phyloP scores from a whole-genome alignment of 1,284 basidiomycete species.

The Ustilago trichophora region DNA sequence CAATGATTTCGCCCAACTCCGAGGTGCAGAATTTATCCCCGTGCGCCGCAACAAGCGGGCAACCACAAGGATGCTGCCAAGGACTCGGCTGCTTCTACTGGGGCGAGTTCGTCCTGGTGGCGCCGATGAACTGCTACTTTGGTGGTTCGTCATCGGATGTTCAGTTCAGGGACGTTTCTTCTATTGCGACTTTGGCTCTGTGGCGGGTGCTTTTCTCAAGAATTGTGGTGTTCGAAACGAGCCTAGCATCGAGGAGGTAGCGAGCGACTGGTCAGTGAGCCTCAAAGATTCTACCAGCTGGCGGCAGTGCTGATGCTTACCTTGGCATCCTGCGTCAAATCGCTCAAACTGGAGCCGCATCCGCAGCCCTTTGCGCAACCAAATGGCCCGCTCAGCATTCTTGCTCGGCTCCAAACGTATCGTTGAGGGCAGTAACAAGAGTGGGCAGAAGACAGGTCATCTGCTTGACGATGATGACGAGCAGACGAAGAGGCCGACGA shows the following conservation, averaged over 20 bases:
- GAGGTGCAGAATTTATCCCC: slow-evolving; percentile 53
- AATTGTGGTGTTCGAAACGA: slow-evolving; percentile 88
- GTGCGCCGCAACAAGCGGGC: slow-evolving; percentile 27
- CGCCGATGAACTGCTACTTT: slow-evolving; percentile 73
- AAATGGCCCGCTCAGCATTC: slow-evolving; percentile 78
- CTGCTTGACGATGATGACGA: slow-evolving; percentile 43
- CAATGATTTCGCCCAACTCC: slow-evolving; percentile 43
- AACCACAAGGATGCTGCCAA: neutral
- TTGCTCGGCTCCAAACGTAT: slow-evolving; percentile 77
- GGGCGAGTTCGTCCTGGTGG: slow-evolving; percentile 37
- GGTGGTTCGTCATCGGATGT: slow-evolving; percentile 35
- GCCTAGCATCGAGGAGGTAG: slow-evolving; percentile 82
- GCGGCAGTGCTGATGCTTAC: slow-evolving; percentile 75
- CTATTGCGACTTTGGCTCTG: slow-evolving; percentile 81
- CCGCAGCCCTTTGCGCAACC: slow-evolving; percentile 71
- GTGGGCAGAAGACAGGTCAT: slow-evolving; percentile 15
- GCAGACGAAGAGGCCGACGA: slow-evolving; percentile 62
- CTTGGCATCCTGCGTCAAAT: slow-evolving; percentile 82
- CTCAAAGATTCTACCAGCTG: slow-evolving; percentile 76
- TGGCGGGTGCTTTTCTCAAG: slow-evolving; percentile 81
- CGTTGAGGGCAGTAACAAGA: slow-evolving; percentile 9
- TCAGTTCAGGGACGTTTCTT: slow-evolving; percentile 74
- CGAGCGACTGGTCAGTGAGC: slow-evolving; percentile 67
- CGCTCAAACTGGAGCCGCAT: slow-evolving; percentile 78
- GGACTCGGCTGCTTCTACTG: too few relatives aligned